These are phyloP conservation scores for Xylaria scruposa DNA, from an alignment of 495 filamentous ascomycete genomes.

Conservation along the genomic window DNA sequence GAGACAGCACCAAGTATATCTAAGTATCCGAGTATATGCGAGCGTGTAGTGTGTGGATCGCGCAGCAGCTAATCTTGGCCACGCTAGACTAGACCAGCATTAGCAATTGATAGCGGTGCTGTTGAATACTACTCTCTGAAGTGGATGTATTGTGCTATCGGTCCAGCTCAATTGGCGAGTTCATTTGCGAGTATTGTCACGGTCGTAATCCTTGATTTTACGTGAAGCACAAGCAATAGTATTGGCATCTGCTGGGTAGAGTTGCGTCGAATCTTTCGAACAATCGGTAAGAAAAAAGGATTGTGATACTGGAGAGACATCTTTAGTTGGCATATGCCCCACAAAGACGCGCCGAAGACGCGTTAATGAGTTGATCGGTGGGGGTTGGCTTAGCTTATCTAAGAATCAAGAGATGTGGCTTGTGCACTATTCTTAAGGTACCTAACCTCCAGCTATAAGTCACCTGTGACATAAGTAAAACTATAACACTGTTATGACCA, in stretches of 20 bases:
- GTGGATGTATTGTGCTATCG: constrained; percentile 1
- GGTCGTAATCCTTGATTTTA: neutral
- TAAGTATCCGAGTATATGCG: neutral
- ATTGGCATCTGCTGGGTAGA: neutral
- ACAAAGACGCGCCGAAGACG: constrained; percentile 16
- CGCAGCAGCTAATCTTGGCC: constrained; percentile 4
- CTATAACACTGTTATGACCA: too few species aligned
- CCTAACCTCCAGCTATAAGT: too few species aligned
- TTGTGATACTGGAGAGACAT: neutral
- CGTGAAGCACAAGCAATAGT: neutral
- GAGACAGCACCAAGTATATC: neutral
- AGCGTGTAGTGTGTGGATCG: constrained; percentile 1
- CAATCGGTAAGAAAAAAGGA: neutral
- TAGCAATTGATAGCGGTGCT: neutral
- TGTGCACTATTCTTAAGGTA: too few species aligned
- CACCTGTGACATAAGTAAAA: too few species aligned
- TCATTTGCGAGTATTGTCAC: neutral
- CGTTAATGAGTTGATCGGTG: neutral
- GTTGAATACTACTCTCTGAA: neutral
- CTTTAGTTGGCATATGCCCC: neutral
- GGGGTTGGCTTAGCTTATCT: neutral
- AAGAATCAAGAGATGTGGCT: too few species aligned
- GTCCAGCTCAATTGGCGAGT: neutral
- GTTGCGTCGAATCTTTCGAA: too few species aligned
- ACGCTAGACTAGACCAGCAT: constrained; percentile 12